Percentiles rank a stretch among this genome's conserved stretches.
These are phyloP conservation scores for Pelagophyceae sp. DNA, from an alignment of 352 stramenopile genomes.

Conservation along the genomic window DNA sequence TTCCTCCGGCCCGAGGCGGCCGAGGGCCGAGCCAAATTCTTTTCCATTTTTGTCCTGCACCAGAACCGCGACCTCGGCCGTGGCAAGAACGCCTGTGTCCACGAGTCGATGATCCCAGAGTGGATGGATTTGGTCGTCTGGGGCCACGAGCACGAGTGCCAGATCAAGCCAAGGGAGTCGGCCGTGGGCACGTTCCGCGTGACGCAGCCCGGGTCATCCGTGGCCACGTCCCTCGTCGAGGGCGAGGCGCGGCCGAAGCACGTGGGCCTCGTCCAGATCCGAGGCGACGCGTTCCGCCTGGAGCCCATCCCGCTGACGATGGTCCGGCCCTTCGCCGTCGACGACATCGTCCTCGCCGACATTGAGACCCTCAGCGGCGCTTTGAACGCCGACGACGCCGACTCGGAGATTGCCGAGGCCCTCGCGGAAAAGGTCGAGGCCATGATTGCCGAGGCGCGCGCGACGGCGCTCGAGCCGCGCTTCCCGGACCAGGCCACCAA, in stretches of 20 bases:
- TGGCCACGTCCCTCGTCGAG: constrained; percentile 77
- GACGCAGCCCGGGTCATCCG: constrained; percentile 86
- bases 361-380: constrained; percentile 59
- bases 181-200: constrained; percentile 90
- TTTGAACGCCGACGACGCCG: constrained; percentile 77
- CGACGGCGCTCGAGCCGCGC: constrained; percentile 2
- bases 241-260: constrained; percentile 62
- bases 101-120: constrained; percentile 92
- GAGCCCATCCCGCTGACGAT: constrained; percentile 64
- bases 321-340: constrained; percentile 84
- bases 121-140: constrained; percentile 96
- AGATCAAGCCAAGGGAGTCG: constrained; percentile 81
- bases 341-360: constrained; percentile 71
- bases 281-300: constrained; percentile 74
- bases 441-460: constrained; percentile 39
- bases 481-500: constrained; percentile 30
- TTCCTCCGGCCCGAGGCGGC: constrained; percentile 64
- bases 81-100: constrained; percentile 90
- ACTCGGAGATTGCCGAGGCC: constrained; percentile 41
- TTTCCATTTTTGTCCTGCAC: constrained; percentile 97
- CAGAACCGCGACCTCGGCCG: constrained; percentile 91
- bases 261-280: constrained; percentile 73
- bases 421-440: constrained; percentile 41
- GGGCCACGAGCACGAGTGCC: constrained; percentile 92
- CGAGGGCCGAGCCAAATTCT: constrained; percentile 59